Percentiles rank a stretch among this genome's conserved stretches.
These are phyloP conservation scores for Taiwanofungus camphoratus DNA, from an alignment of 1,284 basidiomycete species.

Conservation along the genomic window DNA sequence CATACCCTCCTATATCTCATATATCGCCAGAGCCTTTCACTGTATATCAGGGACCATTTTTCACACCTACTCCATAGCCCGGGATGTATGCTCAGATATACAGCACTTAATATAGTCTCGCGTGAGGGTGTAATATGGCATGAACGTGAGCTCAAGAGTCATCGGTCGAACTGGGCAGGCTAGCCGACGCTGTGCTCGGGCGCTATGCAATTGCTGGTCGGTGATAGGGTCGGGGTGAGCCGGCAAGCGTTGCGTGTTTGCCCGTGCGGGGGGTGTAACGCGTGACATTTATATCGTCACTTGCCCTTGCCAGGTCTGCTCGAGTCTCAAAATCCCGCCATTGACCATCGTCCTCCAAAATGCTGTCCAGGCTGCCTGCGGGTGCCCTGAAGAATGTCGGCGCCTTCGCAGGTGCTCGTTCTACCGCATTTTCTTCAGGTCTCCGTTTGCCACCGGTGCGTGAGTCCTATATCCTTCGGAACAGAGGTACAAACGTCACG, in stretches of 20 bases:
- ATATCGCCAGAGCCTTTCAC: too few relatives aligned
- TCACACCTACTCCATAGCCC: not conserved
- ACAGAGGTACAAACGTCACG: constrained; percentile 11
- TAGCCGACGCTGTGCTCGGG: not conserved
- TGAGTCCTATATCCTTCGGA: constrained; percentile 10
- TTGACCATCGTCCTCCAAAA: constrained; percentile 41
- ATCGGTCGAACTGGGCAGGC: not conserved
- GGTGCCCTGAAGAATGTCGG: constrained; percentile 52
- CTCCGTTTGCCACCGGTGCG: constrained; percentile 43
- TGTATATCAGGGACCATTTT: constrained; percentile 4
- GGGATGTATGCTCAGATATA: constrained; percentile 2
- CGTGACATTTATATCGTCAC: constrained; percentile 21
- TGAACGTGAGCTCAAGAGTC: not conserved
- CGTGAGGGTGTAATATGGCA: not conserved
- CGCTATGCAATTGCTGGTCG: not conserved
- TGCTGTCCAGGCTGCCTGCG: constrained; percentile 72
- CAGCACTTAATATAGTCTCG: constrained; percentile 1
- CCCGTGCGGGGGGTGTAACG: constrained; percentile 17
- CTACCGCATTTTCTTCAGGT: constrained; percentile 32
- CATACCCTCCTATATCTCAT: constrained; percentile 2
- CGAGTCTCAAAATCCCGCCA: constrained; percentile 29
- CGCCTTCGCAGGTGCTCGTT: constrained; percentile 32
- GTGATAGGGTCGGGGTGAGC: constrained; percentile 9
- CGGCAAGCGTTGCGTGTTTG: constrained; percentile 15
- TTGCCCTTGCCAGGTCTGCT: constrained; percentile 24